Conservation (phyloP, 805 yeast genomes). For the Middelhovenomyces tepae region DNA sequence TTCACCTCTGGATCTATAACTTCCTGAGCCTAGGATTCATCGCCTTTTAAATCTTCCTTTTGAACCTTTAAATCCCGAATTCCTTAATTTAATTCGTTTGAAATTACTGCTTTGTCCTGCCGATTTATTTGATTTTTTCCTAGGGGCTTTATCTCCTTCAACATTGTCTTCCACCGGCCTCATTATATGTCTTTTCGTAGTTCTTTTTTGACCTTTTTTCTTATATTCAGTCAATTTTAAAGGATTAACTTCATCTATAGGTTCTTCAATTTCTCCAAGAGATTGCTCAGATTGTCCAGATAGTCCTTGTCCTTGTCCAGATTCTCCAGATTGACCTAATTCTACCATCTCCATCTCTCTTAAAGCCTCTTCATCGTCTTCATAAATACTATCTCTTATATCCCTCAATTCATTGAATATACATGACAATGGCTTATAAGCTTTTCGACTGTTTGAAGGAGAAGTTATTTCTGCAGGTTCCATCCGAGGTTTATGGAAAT, state of each 20-base stretch:
- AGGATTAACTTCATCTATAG: conserved; percentile 11
- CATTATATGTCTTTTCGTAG: conserved; percentile 22
- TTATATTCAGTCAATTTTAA: conserved; percentile 25
- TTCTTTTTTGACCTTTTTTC: conserved; percentile 30
- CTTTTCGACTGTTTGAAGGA: too few species aligned
- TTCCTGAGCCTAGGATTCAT: too few species aligned
- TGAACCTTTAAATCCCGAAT: conserved; percentile 1
- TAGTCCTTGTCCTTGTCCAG: conserved; percentile 11
- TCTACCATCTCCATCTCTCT: conserved; percentile 15
- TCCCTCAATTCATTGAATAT: too few species aligned
- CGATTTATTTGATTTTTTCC: conserved; percentile 13
- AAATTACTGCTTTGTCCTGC: conserved; percentile 15
- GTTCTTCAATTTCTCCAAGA: conserved; percentile 4
- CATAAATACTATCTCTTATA: conserved; percentile 11
- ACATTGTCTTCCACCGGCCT: conserved; percentile 13
- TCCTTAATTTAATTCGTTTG: conserved; percentile 11
- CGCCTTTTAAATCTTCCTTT: too few species aligned
- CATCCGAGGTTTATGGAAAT: too few species aligned
- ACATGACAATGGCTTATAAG: too few species aligned
- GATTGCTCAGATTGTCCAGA: too few species aligned
- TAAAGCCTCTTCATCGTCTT: conserved; percentile 9
- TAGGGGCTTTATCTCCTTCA: conserved; percentile 13
- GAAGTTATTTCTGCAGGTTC: too few species aligned
- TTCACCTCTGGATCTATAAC: too few species aligned
- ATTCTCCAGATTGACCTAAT: conserved; percentile 16